Evolutionary conservation across 1,284 basidiomycete genomes (phyloP), one percentile per base, ranked within the genome.

Genomic region (Xerocomus nothofagi): DNA sequence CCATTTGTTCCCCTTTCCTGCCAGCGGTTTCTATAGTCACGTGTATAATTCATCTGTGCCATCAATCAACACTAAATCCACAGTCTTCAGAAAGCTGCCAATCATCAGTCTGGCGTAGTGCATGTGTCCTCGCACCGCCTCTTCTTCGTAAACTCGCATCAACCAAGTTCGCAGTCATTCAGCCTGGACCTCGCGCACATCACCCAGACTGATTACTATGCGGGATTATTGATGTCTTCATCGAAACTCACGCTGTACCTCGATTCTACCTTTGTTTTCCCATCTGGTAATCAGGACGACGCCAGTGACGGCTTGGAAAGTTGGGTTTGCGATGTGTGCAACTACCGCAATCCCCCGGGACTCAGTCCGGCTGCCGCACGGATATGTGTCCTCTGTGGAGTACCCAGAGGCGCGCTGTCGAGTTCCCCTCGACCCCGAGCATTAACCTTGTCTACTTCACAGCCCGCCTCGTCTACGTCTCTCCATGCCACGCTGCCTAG

Each of bases 241-340:
- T 65, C 96, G 4, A 99, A 99, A 71, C 80, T 97, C 53, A 95
- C 93, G 0, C 72, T 98, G 2, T 76, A 86, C 55, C 75, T 95
- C 26, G 62, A 68, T 61, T 43, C 66, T 46, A 40, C 71, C 54
- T 54, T 62, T 48, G 49, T 65, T 21, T 56, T 66, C 46, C 12
- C 46, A 33, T 52, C 52, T 39, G 48, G 53, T 39, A 53, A 56
- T 33, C 61, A 57, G 47, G 54, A 52, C 47, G 60, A 59, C 21
- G 38, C 49, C 15, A 66, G 65, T 34, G 65, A 63, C 8, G 62
- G 62, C 4, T 75, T 74, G 48, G 79, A 77, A 48, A 80, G 73
- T 48, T 97, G 93, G 93, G 79, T 86, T 55, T 97, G 93, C 62
- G 80, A 84, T 36, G 86, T 97, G 14, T 97, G 93, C 68, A 91